Conservation (phyloP, 441 rosid species). For the Omphalea diandra region DNA sequence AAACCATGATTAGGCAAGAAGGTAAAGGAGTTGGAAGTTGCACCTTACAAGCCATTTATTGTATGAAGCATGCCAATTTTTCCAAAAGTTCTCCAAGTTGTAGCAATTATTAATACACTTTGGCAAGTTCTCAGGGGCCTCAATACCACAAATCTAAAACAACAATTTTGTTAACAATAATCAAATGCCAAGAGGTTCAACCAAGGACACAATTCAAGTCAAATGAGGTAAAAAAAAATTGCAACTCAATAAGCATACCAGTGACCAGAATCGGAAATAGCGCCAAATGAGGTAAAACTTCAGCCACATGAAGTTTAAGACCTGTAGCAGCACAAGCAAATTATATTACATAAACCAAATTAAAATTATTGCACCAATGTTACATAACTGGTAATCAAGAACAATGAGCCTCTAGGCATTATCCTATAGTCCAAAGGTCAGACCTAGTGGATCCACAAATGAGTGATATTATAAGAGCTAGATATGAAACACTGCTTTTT, state of each 20-base stretch:
- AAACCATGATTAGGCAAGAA: constrained; percentile 6
- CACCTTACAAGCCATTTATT: constrained; percentile 99
- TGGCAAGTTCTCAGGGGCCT: constrained; percentile 92
- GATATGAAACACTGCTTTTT: too few relatives aligned
- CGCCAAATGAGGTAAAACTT: constrained; percentile 96
- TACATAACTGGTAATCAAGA: too few relatives aligned
- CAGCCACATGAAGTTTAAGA: constrained; percentile 96
- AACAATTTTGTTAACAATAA: constrained; percentile 10
- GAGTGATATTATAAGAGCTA: too few relatives aligned
- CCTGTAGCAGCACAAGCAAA: constrained; percentile 49
- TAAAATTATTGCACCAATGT: too few relatives aligned
- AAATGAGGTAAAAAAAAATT: not conserved
- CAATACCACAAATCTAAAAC: constrained; percentile 77
- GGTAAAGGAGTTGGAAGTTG: constrained; percentile 19
- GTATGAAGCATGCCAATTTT: constrained; percentile 98
- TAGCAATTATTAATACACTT: constrained; percentile 90
- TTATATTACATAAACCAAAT: not conserved
- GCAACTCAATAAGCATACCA: constrained; percentile 48
- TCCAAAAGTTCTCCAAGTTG: constrained; percentile 90
- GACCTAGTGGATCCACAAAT: not conserved
- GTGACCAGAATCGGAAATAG: constrained; percentile 92
- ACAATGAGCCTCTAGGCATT: not conserved
- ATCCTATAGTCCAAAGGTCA: not conserved
- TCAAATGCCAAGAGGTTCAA: not conserved
- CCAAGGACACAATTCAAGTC: constrained; percentile 9